Evolutionary conservation across 73 alveolate species (phyloP), one percentile per base, ranked within the genome.

Genomic region (Paraurostyla sp.): DNA sequence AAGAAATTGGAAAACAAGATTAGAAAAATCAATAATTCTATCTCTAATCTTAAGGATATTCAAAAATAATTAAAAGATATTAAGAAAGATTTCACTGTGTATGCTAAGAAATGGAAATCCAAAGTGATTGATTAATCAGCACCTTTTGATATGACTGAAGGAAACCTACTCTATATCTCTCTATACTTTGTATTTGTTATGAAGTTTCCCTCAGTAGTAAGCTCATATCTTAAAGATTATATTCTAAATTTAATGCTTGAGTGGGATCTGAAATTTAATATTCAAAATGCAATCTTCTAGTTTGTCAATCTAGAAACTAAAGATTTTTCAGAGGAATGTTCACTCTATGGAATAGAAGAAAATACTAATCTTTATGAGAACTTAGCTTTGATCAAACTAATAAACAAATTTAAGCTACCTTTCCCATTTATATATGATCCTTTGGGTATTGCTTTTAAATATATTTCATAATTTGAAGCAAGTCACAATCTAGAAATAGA

Each of bases 141-240:
- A 15, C 82, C 82, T 38, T 65, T 65, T 38, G 82, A 65, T 35
- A 65, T 65, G 82, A 65, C 82, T 35, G 82, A 65, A 38, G 82
- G 82, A 40, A 65, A 65, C 38, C 35, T 65, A 58, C 82, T 65
- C 18, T 65, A 65, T 40, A 65, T 65, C 25, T 29, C 82, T 33
- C 58, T 65, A 3, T 65, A 65, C 25, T 65, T 65, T 38, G 82
- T 65, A 15, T 65, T 65, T 38, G 82, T 65, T 15, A 65, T 65
- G 82, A 65, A 65, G 41, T 65, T 65, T 40, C 82, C 82, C 35
- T 65, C 82, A 65, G 58, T 38, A 32, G 82, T 65, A 38, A 65
- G 82, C 25, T 32, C 82, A 11, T 65, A 65, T 38, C 25, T 65
- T 18, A 65, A 58, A 65, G 82, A 65, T 22, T 65, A 65, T 38